Conservation (phyloP, 108 stramenopile genomes). For the Craspedostauros australis region DNA sequence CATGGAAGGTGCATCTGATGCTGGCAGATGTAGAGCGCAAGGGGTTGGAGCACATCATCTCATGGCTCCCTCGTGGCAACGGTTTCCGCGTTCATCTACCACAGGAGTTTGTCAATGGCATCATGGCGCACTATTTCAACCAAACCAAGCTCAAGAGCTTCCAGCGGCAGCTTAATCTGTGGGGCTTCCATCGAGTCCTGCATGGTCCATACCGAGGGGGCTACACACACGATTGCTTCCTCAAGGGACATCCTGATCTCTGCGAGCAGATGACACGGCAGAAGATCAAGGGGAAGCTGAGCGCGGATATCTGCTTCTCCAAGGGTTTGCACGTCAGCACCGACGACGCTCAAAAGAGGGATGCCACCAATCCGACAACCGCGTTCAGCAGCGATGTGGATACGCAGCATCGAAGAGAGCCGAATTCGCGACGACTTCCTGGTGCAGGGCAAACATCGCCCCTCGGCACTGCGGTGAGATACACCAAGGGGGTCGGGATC, state of each 20-base stretch:
- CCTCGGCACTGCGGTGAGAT: too few relatives aligned
- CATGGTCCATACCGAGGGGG: not conserved
- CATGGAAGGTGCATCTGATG: constrained; percentile 42
- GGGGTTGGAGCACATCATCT: constrained; percentile 29
- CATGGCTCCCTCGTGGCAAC: constrained; percentile 47
- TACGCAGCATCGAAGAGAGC: too few relatives aligned
- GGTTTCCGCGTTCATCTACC: constrained; percentile 37
- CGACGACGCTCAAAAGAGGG: too few relatives aligned
- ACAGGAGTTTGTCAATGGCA: constrained; percentile 29
- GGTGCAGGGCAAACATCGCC: too few relatives aligned
- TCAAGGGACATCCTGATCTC: not conserved
- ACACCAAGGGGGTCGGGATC: too few relatives aligned
- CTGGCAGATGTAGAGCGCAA: constrained; percentile 21
- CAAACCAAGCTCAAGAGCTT: constrained; percentile 77
- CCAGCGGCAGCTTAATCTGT: constrained; percentile 52
- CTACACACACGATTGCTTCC: not conserved
- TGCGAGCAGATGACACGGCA: not conserved
- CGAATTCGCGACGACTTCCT: too few relatives aligned
- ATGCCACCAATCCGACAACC: too few relatives aligned
- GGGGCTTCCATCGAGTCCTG: not conserved
- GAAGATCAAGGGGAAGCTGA: too few relatives aligned
- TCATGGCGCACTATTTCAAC: constrained; percentile 76
- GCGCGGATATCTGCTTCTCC: too few relatives aligned
- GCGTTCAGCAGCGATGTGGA: too few relatives aligned
- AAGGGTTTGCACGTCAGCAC: too few relatives aligned